Conservation (phyloP, 2,329 filamentous ascomycete genomes). For the Xylariaceae sp. region DNA sequence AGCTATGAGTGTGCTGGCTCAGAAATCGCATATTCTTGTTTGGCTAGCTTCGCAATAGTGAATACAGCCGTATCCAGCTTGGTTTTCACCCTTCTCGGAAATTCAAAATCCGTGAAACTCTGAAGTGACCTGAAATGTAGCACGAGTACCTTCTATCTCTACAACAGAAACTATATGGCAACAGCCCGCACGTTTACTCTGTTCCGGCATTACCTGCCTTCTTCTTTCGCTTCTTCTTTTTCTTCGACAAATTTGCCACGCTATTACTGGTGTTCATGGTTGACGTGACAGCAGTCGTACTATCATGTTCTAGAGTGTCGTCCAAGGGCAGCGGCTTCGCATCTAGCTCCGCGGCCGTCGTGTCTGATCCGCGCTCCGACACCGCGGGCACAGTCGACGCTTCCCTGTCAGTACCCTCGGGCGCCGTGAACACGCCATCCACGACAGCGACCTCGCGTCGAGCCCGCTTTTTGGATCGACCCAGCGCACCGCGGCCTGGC, state of each 20-base stretch:
- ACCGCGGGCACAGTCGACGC: not conserved
- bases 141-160: not conserved
- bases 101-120: too few species aligned
- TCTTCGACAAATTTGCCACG: conserved; percentile 4
- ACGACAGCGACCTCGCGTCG: conserved; percentile 7
- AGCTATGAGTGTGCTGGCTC: too few species aligned
- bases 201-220: conserved; percentile 2
- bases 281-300: not conserved
- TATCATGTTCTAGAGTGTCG: not conserved
- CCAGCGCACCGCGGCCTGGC: conserved; percentile 26
- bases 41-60: conserved; percentile 1
- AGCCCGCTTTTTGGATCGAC: conserved; percentile 24
- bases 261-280: not conserved
- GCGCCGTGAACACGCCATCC: conserved; percentile 4
- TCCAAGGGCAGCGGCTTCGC: not conserved
- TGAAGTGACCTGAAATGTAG: not conserved
- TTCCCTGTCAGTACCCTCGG: conserved; percentile 4
- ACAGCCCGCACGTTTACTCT: too few species aligned
- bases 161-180: too few species aligned
- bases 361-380: not conserved
- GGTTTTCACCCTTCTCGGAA: not conserved
- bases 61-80: conserved; percentile 1
- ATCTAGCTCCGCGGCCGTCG: not conserved
- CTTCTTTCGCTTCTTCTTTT: conserved; percentile 20
- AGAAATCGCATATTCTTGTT: conserved; percentile 5